Evolutionary conservation across 2,329 filamentous ascomycete species (phyloP).

Genomic region (Penicillium sp.): DNA sequence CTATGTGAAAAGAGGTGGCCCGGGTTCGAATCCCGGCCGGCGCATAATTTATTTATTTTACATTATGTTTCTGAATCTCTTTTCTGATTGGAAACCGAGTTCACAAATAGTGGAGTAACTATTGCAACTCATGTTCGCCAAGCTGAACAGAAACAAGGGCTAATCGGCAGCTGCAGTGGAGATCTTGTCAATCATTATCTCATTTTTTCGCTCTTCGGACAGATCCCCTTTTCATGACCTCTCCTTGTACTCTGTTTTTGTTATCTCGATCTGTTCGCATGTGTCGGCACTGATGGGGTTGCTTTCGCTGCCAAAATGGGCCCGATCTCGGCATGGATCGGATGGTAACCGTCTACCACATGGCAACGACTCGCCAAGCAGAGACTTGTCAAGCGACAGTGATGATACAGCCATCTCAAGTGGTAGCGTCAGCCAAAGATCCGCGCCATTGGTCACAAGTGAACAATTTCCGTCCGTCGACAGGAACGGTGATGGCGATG

Average conservation of each 20-base stretch:
- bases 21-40: constrained; percentile 26
- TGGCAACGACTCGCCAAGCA: neutral
- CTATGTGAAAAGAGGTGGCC: constrained; percentile 14
- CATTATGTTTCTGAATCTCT: too few relatives aligned
- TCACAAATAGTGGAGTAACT: too few relatives aligned
- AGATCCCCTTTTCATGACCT: too few relatives aligned
- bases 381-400: constrained; percentile 10
- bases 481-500: constrained; percentile 15
- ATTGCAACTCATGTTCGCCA: too few relatives aligned
- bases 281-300: constrained; percentile 21
- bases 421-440: constrained; percentile 4
- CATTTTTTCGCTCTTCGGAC: too few relatives aligned
- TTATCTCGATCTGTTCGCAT: too few relatives aligned
- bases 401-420: constrained; percentile 18
- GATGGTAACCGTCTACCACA: constrained; percentile 3
- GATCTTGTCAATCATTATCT: too few relatives aligned
- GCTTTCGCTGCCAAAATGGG: constrained; percentile 10
- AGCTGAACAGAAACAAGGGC: too few relatives aligned
- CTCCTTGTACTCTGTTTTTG: too few relatives aligned
- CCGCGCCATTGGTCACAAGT: constrained; percentile 13
- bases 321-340: constrained; percentile 8
- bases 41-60: constrained; percentile 8
- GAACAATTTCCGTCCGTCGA: constrained; percentile 15
- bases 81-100: too few relatives aligned
- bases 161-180: too few relatives aligned